These are phyloP conservation scores for Phytophthora constricta DNA, from an alignment of 352 stramenopile genomes.

Conservation along the genomic window DNA sequence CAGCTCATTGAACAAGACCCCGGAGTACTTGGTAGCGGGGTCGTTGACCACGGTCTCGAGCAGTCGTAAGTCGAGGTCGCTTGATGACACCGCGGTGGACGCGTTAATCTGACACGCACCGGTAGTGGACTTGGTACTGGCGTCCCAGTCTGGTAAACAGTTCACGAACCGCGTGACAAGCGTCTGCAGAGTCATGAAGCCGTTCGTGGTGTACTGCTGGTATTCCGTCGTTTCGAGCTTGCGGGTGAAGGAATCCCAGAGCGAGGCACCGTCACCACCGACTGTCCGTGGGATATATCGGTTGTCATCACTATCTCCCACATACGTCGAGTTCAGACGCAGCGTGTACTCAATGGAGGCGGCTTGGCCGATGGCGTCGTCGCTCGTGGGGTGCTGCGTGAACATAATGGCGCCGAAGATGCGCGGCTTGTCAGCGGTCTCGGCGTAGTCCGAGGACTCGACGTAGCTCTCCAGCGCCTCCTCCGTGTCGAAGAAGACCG, in stretches of 20 bases:
- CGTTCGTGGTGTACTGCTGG: conserved; percentile 43
- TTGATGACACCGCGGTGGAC: conserved; percentile 12
- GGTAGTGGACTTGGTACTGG: conserved; percentile 19
- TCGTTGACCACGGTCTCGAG: conserved; percentile 36
- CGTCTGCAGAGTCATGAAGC: conserved; percentile 59
- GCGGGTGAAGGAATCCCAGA: conserved; percentile 26
- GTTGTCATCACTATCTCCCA: conserved; percentile 17
- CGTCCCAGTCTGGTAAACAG: conserved; percentile 49
- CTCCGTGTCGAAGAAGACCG: conserved; percentile 47
- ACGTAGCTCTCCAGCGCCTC: conserved; percentile 47
- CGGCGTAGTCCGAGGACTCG: conserved; percentile 36
- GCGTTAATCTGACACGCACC: conserved; percentile 25
- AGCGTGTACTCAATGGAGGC: conserved; percentile 47
- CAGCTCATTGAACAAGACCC: conserved; percentile 20
- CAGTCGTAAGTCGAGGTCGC: conserved; percentile 24
- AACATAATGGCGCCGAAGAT: conserved; percentile 63
- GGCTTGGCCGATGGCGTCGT: conserved; percentile 28
- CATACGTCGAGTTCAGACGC: conserved; percentile 40
- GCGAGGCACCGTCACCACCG: conserved; percentile 13
- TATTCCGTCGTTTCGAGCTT: conserved; percentile 40
- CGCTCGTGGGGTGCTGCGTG: conserved; percentile 22
- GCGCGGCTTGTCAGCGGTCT: conserved; percentile 31
- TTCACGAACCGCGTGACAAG: conserved; percentile 49
- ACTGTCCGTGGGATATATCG: conserved; percentile 27
- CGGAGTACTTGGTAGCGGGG: conserved; percentile 27